Evolutionary conservation across 345 rosid species (phyloP).

Genomic region (Brassica nigra): DNA sequence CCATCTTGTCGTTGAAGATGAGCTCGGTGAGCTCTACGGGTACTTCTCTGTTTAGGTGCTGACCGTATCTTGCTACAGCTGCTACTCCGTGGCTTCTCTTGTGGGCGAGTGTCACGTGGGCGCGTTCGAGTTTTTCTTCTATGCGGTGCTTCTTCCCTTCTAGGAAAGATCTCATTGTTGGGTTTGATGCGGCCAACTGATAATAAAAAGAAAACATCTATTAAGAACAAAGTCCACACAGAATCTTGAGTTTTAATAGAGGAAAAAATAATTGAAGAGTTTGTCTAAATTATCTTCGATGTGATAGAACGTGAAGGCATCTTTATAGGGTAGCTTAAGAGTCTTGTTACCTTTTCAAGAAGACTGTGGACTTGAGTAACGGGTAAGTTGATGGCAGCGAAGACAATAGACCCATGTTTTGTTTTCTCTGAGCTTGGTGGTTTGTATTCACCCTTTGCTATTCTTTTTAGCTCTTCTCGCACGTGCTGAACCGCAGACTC

Average conservation of each 20-base stretch:
- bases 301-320: background rate
- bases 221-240: background rate
- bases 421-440: slow-evolving; percentile 68
- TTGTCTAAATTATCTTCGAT: background rate
- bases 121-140: slow-evolving; percentile 49
- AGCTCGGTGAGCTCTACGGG: slow-evolving; percentile 74
- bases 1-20: slow-evolving; percentile 70
- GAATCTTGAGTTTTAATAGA: background rate
- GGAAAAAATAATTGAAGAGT: background rate
- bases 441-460: slow-evolving; percentile 69
- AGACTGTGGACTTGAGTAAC: slow-evolving; percentile 51
- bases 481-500: slow-evolving; percentile 75
- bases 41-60: slow-evolving; percentile 51
- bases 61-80: slow-evolving; percentile 69
- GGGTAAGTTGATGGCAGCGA: slow-evolving; percentile 79
- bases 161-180: slow-evolving; percentile 53
- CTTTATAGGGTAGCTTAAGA: background rate
- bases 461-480: slow-evolving; percentile 62
- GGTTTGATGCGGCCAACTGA: slow-evolving; percentile 58
- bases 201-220: slow-evolving; percentile 3
- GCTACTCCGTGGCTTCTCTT: slow-evolving; percentile 89
- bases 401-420: slow-evolving; percentile 68
- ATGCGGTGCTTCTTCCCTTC: slow-evolving; percentile 53
- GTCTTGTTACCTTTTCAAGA: slow-evolving; percentile 53
- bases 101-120: slow-evolving; percentile 94